Evolutionary conservation across 768 basidiomycete species (phyloP).

Genomic region (Suillus variegatus): DNA sequence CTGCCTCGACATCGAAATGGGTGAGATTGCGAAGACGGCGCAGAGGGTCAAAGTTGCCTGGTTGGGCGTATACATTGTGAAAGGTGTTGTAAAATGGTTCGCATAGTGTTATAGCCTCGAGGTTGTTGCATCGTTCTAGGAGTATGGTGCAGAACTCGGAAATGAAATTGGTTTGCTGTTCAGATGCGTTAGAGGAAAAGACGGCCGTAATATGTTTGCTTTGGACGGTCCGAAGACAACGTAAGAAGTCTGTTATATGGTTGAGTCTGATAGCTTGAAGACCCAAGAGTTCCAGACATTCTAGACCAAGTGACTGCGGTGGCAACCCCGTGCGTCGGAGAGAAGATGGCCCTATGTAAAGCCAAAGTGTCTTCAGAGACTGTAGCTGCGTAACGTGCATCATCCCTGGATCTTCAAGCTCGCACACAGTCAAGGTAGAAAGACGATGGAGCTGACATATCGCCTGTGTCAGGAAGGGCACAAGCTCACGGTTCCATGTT

Average conservation of each 20-base stretch:
- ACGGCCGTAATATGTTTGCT: background rate
- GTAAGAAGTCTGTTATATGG: background rate
- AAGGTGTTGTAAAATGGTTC: background rate
- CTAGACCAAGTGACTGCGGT: background rate
- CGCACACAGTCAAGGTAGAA: background rate
- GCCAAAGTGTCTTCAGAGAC: background rate
- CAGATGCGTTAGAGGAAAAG: background rate
- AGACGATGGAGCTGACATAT: background rate
- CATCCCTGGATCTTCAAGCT: background rate
- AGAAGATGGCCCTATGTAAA: background rate
- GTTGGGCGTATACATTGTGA: background rate
- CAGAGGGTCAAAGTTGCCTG: background rate
- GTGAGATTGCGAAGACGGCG: background rate
- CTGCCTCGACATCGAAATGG: slow-evolving; percentile 17
- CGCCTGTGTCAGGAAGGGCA: background rate
- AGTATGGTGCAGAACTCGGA: background rate
- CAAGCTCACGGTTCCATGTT: background rate
- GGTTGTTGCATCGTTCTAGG: background rate
- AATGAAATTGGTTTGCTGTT: no score
- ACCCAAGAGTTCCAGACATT: background rate
- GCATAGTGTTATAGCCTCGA: slow-evolving; percentile 1
- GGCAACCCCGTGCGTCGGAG: background rate
- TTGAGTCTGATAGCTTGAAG: background rate
- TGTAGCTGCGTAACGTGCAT: background rate
- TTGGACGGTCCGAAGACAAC: background rate